Percentiles rank a stretch among this genome's conserved stretches.
Evolutionary conservation across 1,284 basidiomycete species (phyloP).

Genomic region (Cryptococcus depauperatus): DNA sequence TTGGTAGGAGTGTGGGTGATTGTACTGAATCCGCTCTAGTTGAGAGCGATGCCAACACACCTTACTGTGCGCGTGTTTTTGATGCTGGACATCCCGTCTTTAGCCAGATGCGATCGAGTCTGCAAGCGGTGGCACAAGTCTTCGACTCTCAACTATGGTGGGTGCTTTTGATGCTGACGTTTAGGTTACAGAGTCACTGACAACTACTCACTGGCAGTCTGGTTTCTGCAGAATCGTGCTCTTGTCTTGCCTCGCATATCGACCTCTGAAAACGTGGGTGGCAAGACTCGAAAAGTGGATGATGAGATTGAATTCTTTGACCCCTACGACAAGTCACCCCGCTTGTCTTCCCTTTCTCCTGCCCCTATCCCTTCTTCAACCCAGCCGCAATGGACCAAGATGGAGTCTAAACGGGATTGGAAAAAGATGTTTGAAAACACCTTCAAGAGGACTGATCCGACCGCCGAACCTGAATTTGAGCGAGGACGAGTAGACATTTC

Average conservation of each 20-base stretch:
- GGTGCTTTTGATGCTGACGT: conserved; percentile 26
- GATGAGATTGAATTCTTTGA: conserved; percentile 43
- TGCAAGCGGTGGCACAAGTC: conserved; percentile 77
- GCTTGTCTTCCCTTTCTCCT: conserved; percentile 47
- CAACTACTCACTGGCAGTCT: conserved; percentile 55
- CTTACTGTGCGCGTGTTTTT: conserved; percentile 68
- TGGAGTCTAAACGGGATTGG: conserved; percentile 42
- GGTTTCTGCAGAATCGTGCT: conserved; percentile 64
- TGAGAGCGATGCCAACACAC: conserved; percentile 67
- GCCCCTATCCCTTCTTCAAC: conserved; percentile 48
- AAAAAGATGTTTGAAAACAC: conserved; percentile 33
- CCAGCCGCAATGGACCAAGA: conserved; percentile 45
- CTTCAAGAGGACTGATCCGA: conserved; percentile 33
- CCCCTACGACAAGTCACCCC: conserved; percentile 44
- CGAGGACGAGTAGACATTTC: conserved; percentile 37
- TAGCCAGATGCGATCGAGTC: conserved; percentile 68
- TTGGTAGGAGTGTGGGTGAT: background rate
- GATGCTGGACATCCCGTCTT: conserved; percentile 55
- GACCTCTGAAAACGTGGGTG: conserved; percentile 10
- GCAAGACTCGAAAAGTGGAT: conserved; percentile 46
- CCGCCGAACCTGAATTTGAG: conserved; percentile 32
- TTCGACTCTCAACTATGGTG: conserved; percentile 81
- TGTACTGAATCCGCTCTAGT: conserved; percentile 23
- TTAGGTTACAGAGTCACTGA: background rate
- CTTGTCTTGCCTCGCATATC: conserved; percentile 46